Evolutionary conservation across 2,329 filamentous ascomycete genomes (phyloP).

Genomic region (Leptosphaerulina australis): DNA sequence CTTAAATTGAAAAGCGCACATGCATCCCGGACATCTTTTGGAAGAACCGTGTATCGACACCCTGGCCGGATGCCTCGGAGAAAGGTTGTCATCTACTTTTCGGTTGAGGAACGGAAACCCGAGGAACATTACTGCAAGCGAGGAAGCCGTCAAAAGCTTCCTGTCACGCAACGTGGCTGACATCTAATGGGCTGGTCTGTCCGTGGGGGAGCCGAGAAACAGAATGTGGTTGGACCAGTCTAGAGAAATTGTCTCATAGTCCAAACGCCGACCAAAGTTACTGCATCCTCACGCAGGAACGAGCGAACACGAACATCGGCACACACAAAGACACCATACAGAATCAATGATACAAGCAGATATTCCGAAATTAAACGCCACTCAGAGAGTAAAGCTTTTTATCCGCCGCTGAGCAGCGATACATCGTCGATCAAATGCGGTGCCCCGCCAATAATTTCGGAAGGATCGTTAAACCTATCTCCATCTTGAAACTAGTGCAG

Average conservation of each 20-base stretch:
- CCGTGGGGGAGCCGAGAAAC: neutral
- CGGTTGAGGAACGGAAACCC: neutral
- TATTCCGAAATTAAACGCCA: neutral
- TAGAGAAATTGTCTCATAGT: slow-evolving; percentile 2
- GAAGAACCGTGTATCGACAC: neutral
- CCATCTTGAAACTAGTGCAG: slow-evolving; percentile 9
- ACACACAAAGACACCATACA: neutral
- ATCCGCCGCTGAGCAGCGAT: neutral
- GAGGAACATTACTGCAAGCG: slow-evolving; percentile 10
- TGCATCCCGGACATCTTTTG: neutral
- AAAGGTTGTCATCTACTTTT: neutral
- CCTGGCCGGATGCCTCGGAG: neutral
- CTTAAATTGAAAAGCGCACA: neutral
- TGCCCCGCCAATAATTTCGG: slow-evolving; percentile 2
- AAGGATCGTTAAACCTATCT: slow-evolving; percentile 7
- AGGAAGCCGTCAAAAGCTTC: slow-evolving; percentile 5
- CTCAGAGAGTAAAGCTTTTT: neutral
- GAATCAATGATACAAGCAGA: neutral
- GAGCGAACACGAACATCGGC: slow-evolving; percentile 1
- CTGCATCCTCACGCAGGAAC: slow-evolving; percentile 5
- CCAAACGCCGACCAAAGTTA: slow-evolving; percentile 17
- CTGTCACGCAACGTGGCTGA: slow-evolving; percentile 9
- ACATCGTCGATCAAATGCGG: neutral
- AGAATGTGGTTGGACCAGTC: neutral
- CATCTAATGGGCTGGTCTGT: neutral